Evolutionary conservation across 192 early-diverging fungal genomes (phyloP), one percentile per base, ranked within the genome.

Genomic region (Umbelopsis vinacea): DNA sequence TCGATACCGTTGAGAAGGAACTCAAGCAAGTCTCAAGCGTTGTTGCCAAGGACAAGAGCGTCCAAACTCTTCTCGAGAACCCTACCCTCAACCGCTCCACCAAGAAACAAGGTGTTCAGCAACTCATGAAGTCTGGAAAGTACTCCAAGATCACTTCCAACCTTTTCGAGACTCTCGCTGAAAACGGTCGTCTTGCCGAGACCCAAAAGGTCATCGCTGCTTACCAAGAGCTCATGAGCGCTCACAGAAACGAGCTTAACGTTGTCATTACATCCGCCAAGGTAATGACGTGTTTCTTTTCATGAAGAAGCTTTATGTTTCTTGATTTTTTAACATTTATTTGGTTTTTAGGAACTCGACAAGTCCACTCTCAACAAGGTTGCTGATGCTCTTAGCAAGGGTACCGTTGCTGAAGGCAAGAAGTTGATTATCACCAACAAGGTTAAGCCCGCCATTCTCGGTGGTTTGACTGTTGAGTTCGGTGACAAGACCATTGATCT

Each of bases 401-500:
- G 90, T 76, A 85, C 85, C 57, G 86, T 98, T 72, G 80, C 92
- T 70, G 87, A 90, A 80, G 82, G 89, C 78, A 89, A 94, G 84
- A 95, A 94, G 80, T 83, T 96, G 69, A 84, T 92, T 54, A 82
- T 99, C 70, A 85, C 87, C 78, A 95, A 91, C 88, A 94, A 93
- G 91, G 92, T 93, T 73, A 94, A 97, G 84, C 90, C 96, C 71
- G 82, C 87, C 81, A 94, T 99, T 76, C 79, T 99, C 69, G 97
- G 97, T 79, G 97, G 97, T 74, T 89, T 99, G 83, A 85, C 97
- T 79, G 92, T 99, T 67, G 97, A 99, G 83, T 86, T 97, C 82
- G 96, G 97, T 76, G 97, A 96, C 87, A 94, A 95, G 86, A 97
- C 95, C 77, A 97, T 99, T 76, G 97, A 99, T 83, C 91, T 99